These are phyloP conservation scores for Physcia stellaris DNA, from an alignment of 495 filamentous ascomycete genomes.

Conservation along the genomic window DNA sequence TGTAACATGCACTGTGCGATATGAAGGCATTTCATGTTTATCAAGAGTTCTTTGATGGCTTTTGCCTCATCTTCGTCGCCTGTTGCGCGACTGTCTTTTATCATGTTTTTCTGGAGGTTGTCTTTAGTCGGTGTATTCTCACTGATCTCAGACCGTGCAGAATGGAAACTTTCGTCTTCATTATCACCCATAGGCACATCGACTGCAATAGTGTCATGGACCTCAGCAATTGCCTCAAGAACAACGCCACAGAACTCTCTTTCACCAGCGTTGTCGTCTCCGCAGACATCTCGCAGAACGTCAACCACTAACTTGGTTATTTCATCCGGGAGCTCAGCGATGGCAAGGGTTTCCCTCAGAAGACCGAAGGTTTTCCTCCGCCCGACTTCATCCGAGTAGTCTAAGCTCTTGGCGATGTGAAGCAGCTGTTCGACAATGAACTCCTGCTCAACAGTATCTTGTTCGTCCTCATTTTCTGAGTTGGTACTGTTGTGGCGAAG, in stretches of 20 bases:
- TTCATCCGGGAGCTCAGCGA: constrained; percentile 81
- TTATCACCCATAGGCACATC: constrained; percentile 30
- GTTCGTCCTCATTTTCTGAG: constrained; percentile 52
- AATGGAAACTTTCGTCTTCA: constrained; percentile 76
- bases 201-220: constrained; percentile 73
- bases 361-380: constrained; percentile 88
- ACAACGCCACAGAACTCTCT: constrained; percentile 88
- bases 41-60: constrained; percentile 75
- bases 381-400: constrained; percentile 92
- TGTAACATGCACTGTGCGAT: constrained; percentile 96
- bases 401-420: constrained; percentile 77
- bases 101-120: constrained; percentile 23
- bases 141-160: constrained; percentile 71
- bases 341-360: constrained; percentile 67
- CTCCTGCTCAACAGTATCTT: constrained; percentile 72
- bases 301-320: constrained; percentile 79
- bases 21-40: constrained; percentile 96
- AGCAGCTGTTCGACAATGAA: constrained; percentile 93
- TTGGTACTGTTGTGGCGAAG: constrained; percentile 42
- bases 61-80: constrained; percentile 70
- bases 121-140: constrained; percentile 42
- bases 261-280: constrained; percentile 63
- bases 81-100: constrained; percentile 33
- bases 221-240: constrained; percentile 85
- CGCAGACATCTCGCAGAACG: constrained; percentile 67